Evolutionary conservation across 139 green algal genomes (phyloP).

Genomic region (Micractinium conductrix): DNA sequence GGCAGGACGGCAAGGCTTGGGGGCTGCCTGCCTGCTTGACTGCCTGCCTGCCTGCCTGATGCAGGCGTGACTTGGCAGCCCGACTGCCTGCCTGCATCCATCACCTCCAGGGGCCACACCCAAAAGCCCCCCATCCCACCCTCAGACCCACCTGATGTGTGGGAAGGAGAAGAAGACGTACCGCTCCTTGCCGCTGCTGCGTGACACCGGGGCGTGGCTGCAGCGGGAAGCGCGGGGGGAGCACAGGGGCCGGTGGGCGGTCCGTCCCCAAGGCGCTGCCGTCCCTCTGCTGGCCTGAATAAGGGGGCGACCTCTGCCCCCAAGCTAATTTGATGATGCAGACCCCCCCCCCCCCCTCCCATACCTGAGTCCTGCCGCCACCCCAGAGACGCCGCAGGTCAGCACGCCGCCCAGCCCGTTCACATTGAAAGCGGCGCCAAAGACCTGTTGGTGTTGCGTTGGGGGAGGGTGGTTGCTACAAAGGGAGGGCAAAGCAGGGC

Average conservation of each 20-base stretch:
- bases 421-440: conserved; percentile 82
- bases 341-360: no score
- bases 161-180: conserved; percentile 95
- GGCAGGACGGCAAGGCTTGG: background rate
- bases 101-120: no score
- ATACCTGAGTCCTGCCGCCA: conserved; percentile 59
- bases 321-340: no score
- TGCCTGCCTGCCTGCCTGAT: background rate
- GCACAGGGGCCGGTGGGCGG: no score
- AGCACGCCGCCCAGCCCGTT: conserved; percentile 84
- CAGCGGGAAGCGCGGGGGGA: background rate
- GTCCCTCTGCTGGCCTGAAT: no score
- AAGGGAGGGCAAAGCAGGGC: no score
- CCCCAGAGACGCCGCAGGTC: conserved; percentile 78
- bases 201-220: conserved; percentile 57
- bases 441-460: no score
- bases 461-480: no score
- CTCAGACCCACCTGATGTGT: conserved; percentile 82
- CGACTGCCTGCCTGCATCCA: background rate
- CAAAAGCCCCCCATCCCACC: conserved; percentile 51
- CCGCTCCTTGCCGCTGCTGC: conserved; percentile 68
- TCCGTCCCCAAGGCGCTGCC: no score
- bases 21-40: background rate
- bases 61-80: background rate
- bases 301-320: no score